Evolutionary conservation across 176 grass and related monocot species (phyloP).

Genomic region (Hyparrhenia diplandra): DNA sequence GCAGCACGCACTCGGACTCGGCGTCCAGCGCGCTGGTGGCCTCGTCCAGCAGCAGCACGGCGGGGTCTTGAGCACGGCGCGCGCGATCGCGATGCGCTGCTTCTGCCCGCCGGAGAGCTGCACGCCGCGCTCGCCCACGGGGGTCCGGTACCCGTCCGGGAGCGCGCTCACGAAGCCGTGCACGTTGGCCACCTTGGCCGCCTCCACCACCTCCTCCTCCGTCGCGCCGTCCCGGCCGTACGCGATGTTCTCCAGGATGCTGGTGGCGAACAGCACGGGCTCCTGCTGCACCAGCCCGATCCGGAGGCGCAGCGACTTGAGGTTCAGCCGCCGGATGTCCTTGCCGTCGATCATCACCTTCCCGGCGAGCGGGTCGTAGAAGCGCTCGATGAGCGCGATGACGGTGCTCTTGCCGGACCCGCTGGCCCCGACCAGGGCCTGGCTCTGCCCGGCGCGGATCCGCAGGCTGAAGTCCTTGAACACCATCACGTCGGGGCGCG

Average conservation of each 20-base stretch:
- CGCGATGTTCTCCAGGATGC: slow-evolving; percentile 85
- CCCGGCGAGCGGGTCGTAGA: slow-evolving; percentile 80
- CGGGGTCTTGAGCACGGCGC: slow-evolving; percentile 83
- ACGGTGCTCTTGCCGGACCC: slow-evolving; percentile 80
- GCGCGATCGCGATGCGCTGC: slow-evolving; percentile 82
- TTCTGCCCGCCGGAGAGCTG: slow-evolving; percentile 82
- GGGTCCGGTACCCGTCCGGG: slow-evolving; percentile 70
- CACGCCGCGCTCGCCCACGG: slow-evolving; percentile 76
- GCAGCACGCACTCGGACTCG: slow-evolving; percentile 79
- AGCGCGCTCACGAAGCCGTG: slow-evolving; percentile 79
- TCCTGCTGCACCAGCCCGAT: slow-evolving; percentile 91
- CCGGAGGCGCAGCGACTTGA: slow-evolving; percentile 59
- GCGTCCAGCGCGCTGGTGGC: slow-evolving; percentile 80
- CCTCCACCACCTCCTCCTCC: slow-evolving; percentile 62
- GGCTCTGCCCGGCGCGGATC: slow-evolving; percentile 60
- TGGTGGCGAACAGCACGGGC: slow-evolving; percentile 67
- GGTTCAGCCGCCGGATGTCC: slow-evolving; percentile 66
- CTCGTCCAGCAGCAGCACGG: slow-evolving; percentile 77
- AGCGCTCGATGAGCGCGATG: slow-evolving; percentile 67
- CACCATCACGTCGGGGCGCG: slow-evolving; percentile 63
- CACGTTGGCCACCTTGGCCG: slow-evolving; percentile 70
- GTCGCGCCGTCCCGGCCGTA: slow-evolving; percentile 69
- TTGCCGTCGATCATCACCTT: slow-evolving; percentile 82
- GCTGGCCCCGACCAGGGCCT: slow-evolving; percentile 66
- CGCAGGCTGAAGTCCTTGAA: slow-evolving; percentile 74